Percentiles rank a stretch among this genome's conserved stretches.
These are phyloP conservation scores for Pulveroboletus sp. DNA, from an alignment of 768 basidiomycete genomes.

Conservation along the genomic window DNA sequence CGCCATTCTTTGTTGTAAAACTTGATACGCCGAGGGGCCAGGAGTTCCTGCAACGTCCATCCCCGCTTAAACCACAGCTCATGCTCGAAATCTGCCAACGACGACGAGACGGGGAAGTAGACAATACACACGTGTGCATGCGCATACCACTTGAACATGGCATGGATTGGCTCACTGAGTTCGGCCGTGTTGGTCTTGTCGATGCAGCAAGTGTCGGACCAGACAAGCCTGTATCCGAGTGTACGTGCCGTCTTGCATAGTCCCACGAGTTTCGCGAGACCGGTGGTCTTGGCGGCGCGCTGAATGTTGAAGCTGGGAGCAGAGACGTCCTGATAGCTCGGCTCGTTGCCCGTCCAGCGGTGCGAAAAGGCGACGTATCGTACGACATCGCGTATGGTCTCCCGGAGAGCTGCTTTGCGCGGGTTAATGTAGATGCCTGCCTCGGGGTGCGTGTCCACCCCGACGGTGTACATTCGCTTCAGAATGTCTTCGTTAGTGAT, in stretches of 20 bases:
- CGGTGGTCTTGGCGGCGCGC: neutral
- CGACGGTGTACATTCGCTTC: neutral
- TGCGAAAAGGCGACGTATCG: conserved; percentile 26
- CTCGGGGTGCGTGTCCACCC: conserved; percentile 6
- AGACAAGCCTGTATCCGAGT: conserved; percentile 19
- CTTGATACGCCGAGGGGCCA: conserved; percentile 25
- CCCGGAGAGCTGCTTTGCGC: conserved; percentile 11
- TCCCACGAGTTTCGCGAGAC: conserved; percentile 15
- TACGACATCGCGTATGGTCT: conserved; percentile 16
- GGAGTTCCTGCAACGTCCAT: conserved; percentile 24
- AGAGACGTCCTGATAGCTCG: conserved; percentile 19
- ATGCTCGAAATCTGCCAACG: conserved; percentile 7
- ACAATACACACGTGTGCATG: conserved; percentile 27
- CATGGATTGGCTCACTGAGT: conserved; percentile 28
- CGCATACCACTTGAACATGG: conserved; percentile 32
- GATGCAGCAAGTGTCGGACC: conserved; percentile 32
- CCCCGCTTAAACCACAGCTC: conserved; percentile 28
- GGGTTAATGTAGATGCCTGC: conserved; percentile 10
- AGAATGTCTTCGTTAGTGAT: conserved; percentile 17
- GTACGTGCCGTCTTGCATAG: conserved; percentile 20
- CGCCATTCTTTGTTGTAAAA: conserved; percentile 24
- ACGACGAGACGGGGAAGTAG: conserved; percentile 18
- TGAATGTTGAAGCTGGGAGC: neutral
- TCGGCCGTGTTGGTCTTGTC: conserved; percentile 22
- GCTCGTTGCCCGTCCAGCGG: conserved; percentile 21